These are phyloP conservation scores for Selaginella tamariscina DNA, from an alignment of 75 land plant species.

Conservation along the genomic window DNA sequence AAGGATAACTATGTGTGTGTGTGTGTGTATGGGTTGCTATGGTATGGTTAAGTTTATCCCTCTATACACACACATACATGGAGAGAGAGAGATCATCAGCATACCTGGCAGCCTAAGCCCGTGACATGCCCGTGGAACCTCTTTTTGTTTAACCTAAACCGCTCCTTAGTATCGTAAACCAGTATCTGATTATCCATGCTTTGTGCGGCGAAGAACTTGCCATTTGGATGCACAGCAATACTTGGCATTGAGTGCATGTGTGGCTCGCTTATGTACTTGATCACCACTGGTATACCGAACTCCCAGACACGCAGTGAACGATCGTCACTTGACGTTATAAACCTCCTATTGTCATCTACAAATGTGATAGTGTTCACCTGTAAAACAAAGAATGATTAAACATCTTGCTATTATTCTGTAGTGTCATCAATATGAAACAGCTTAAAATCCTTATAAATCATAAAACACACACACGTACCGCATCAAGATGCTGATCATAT, in stretches of 20 bases:
- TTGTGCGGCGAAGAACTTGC: constrained; percentile 94
- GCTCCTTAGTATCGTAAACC: constrained; percentile 81
- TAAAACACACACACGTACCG: too few relatives aligned
- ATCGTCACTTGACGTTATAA: constrained; percentile 94
- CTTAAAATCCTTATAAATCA: too few relatives aligned
- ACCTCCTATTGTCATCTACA: constrained; percentile 85
- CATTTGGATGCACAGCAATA: constrained; percentile 76
- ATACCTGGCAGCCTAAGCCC: constrained; percentile 94
- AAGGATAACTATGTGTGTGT: too few relatives aligned
- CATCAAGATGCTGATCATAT: constrained; percentile 94
- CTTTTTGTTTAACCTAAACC: constrained; percentile 93
- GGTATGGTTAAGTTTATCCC: too few relatives aligned
- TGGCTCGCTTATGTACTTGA: constrained; percentile 93
- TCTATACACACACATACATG: too few relatives aligned
- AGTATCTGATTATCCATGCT: constrained; percentile 95
- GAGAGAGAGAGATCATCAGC: too few relatives aligned
- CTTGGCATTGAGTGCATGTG: constrained; percentile 98
- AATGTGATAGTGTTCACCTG: constrained; percentile 92
- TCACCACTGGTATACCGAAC: constrained; percentile 92
- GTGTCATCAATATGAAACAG: too few relatives aligned
- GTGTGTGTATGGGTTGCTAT: too few relatives aligned
- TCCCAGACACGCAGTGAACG: constrained; percentile 94
- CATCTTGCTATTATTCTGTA: too few relatives aligned
- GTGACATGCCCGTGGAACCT: constrained; percentile 92
- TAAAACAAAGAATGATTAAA: too few relatives aligned